These are phyloP conservation scores for Geranium brycei DNA, from an alignment of 345 rosid species.

Conservation along the genomic window DNA sequence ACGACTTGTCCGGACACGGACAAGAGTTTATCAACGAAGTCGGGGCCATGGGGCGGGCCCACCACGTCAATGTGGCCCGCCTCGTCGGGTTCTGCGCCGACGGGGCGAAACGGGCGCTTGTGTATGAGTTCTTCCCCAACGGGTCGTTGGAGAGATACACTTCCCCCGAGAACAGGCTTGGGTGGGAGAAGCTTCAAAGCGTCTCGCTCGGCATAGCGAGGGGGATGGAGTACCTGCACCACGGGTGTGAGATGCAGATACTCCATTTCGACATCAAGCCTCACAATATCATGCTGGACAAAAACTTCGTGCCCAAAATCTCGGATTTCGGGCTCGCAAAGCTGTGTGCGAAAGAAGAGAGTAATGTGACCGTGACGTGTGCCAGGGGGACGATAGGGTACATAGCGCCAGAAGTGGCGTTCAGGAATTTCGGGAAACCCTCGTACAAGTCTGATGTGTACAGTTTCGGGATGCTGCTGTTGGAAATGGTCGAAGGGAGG, in stretches of 20 bases:
- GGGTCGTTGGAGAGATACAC: constrained; percentile 12
- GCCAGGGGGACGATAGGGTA: constrained; percentile 1
- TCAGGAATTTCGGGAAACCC: background rate
- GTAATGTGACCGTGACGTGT: constrained; percentile 10
- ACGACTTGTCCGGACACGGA: constrained; percentile 4
- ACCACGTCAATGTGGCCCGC: constrained; percentile 13
- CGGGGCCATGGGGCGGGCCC: constrained; percentile 12
- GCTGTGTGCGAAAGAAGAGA: constrained; percentile 11
- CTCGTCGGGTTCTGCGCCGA: constrained; percentile 14
- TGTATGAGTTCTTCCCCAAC: constrained; percentile 13
- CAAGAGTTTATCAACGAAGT: constrained; percentile 19
- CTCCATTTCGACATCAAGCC: constrained; percentile 16
- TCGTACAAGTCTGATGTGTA: background rate
- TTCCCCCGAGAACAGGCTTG: background rate
- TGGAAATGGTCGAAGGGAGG: constrained; percentile 21
- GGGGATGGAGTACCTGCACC: constrained; percentile 15
- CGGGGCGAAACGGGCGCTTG: constrained; percentile 7
- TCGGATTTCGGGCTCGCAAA: constrained; percentile 20
- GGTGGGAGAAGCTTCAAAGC: constrained; percentile 12
- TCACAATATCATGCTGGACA: constrained; percentile 8
- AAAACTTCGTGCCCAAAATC: constrained; percentile 14
- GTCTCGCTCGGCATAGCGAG: constrained; percentile 12
- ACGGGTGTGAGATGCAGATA: constrained; percentile 11
- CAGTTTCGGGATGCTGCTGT: constrained; percentile 1
- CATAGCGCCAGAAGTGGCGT: constrained; percentile 19